Conservation (phyloP, 768 basidiomycete genomes). For the Tephrocybe sp. region DNA sequence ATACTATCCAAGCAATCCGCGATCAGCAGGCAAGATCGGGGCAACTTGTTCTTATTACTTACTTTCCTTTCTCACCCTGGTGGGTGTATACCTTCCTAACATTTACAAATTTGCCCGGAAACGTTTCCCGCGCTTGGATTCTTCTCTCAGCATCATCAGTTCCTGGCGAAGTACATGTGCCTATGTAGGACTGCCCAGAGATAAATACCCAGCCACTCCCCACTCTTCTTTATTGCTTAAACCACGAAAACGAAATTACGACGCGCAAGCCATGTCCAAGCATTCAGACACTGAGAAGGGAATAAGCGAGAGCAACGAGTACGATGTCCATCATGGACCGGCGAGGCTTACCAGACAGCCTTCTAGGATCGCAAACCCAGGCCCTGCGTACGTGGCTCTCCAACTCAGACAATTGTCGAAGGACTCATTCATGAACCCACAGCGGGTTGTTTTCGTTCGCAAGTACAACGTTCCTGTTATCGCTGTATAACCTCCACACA, state of each 20-base stretch:
- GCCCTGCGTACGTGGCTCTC: conserved; percentile 26
- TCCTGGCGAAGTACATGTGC: background rate
- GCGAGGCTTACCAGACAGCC: conserved; percentile 7
- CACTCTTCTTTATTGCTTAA: too few species aligned
- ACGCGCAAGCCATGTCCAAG: background rate
- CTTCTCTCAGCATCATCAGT: background rate
- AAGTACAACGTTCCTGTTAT: conserved; percentile 66
- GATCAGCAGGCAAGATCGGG: too few species aligned
- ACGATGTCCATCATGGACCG: background rate
- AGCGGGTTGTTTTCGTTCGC: conserved; percentile 39
- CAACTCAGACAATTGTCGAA: background rate
- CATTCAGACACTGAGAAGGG: conserved; percentile 7
- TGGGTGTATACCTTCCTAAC: background rate
- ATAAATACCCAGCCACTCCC: too few species aligned
- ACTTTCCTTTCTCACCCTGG: too few species aligned
- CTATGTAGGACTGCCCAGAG: too few species aligned
- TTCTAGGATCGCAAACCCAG: conserved; percentile 31
- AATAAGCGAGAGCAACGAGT: background rate
- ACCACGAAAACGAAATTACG: too few species aligned
- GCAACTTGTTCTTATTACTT: too few species aligned
- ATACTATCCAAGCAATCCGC: too few species aligned
- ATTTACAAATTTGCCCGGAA: background rate
- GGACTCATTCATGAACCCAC: background rate
- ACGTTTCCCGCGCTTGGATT: background rate
- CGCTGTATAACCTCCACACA: conserved; percentile 61